Base-by-base conservation (phyloP, 495 filamentous ascomycete species). In the Umbilicaria muhlenbergii region DNA sequence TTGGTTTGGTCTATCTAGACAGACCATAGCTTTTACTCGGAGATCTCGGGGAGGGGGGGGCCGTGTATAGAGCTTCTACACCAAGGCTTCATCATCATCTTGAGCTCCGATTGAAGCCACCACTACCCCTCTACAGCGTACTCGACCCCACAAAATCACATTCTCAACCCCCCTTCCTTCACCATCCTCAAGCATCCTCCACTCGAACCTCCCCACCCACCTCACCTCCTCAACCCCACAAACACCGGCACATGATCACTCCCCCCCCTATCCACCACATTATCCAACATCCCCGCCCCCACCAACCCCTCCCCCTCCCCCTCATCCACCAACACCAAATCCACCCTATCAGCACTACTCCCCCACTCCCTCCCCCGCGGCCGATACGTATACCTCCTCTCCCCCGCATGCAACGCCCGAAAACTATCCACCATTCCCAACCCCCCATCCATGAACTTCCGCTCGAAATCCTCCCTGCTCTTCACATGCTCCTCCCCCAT, bases 381-480 rank as follows among this genome's bases (percentile, higher is more conserved):
- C 33, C 52, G 47, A 40, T 59, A 65, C 8, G 52, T 62, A 43
- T 59, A 62, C 19, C 49, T 48, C 46, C 52, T 57, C 51, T 51
- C 54, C 13, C 32, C 18, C 8, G 53, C 51, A 5, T 51, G 36
- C 21, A 52, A 16, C 8, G 43, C 38, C 13, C 62, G 47, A 18
- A 54, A 66, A 13, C 52, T 47, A 46, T 66, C 63, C 15, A 61
- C 43, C 51, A 53, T 42, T 11, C 40, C 41, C 32, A 44, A n/a
- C 13, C 32, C 48, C 14, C 41, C 34, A 10, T 51, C 52, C n/a
- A 75, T 62, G 46, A 73, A 69, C 45, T 59, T 65, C 32, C 35
- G 45, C 39, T 67, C 60, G 42, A 74, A 75, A 34, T 74, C 69
- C 11, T 48, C 55, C 7, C 71, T 52, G 44, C 72, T 73, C 8